Percentiles rank a stretch among this genome's conserved stretches.
These are phyloP conservation scores for Neurospora cerealis DNA, from an alignment of 495 filamentous ascomycete species.

Conservation along the genomic window DNA sequence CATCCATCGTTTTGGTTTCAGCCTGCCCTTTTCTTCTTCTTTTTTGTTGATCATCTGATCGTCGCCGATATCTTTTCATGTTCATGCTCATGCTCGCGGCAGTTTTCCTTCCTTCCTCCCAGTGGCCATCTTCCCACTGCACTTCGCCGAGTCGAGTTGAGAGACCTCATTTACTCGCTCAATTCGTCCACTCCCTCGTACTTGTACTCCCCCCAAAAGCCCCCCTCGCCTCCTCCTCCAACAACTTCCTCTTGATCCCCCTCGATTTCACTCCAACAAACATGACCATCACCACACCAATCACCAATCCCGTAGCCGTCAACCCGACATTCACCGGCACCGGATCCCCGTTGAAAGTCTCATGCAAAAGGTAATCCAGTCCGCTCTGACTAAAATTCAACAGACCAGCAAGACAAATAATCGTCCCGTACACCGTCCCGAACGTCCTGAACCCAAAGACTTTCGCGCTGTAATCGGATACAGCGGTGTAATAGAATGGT, in stretches of 20 bases:
- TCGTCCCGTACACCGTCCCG: constrained; percentile 88
- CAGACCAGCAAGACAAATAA: constrained; percentile 81
- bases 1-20: too few relatives aligned
- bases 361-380: constrained; percentile 66
- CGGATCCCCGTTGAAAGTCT: constrained; percentile 59
- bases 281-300: constrained; percentile 48
- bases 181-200: constrained; percentile 3
- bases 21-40: too few relatives aligned
- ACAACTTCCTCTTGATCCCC: constrained; percentile 19
- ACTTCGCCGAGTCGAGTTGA: too few relatives aligned
- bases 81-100: too few relatives aligned
- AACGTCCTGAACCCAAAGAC: constrained; percentile 96
- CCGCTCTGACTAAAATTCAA: constrained; percentile 81
- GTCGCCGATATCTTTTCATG: too few relatives aligned
- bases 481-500: constrained; percentile 67
- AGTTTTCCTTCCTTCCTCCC: too few relatives aligned
- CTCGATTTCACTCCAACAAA: constrained; percentile 41
- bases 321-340: constrained; percentile 69
- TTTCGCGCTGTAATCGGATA: constrained; percentile 81
- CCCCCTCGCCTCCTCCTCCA: constrained; percentile 31
- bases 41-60: too few relatives aligned
- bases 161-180: not conserved
- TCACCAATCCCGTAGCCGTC: constrained; percentile 46
- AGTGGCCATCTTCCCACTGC: too few relatives aligned
- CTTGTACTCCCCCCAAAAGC: constrained; percentile 11